Base-by-base conservation (phyloP, 108 stramenopile genomes). In the Conticribra guillardii region DNA sequence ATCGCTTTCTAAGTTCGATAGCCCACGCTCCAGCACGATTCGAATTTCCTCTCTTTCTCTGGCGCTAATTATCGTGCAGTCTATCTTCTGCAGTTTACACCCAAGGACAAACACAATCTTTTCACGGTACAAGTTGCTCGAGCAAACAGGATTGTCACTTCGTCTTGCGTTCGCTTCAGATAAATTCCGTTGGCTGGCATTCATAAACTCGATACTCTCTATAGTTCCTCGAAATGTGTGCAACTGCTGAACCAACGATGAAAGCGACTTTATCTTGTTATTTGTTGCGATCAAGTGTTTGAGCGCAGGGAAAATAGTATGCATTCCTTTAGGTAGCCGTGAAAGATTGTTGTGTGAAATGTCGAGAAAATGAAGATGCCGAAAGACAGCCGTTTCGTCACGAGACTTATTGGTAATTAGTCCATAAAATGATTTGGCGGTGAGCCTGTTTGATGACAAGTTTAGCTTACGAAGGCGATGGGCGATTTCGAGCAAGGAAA, bases 101-200 rank as follows among this genome's bases (percentile, higher is more conserved):
- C 78, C 78, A 24, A 71, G 33, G 7, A 79, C 54, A n/a, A 79
- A 79, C 3, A 79, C 54, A 0, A 79, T 33, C 46, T 79, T 79
- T 55, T 72, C 79, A 14, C 79, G 50, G 47, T 72, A 79, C 30
- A 71, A 47, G 22, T 50, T 41, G 47, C 52, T 72, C 18, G 27
- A 44, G 55, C 71, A 72, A 0, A 79, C 66, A 17, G 70, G 65
- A 51, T 79, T 79, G 5, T 41, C 37, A 41, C 37, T 5, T 41
- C 8, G 37, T 41, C 37, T 41, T 11, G 37, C n/a, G 59, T 57
- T 77, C 29, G 15, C 52, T 54, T 54, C 34, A 21, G 46, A 23
- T 8, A 44, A 15, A 44, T 44, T 44, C 11, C 44, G 8, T 15
- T 51, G 21, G 18, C 49, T 69, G 2, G 47, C 45, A 37, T 61